phyloP scores from a whole-genome alignment of 2,329 filamentous ascomycete genomes.

The Verticillium tricorpus region DNA sequence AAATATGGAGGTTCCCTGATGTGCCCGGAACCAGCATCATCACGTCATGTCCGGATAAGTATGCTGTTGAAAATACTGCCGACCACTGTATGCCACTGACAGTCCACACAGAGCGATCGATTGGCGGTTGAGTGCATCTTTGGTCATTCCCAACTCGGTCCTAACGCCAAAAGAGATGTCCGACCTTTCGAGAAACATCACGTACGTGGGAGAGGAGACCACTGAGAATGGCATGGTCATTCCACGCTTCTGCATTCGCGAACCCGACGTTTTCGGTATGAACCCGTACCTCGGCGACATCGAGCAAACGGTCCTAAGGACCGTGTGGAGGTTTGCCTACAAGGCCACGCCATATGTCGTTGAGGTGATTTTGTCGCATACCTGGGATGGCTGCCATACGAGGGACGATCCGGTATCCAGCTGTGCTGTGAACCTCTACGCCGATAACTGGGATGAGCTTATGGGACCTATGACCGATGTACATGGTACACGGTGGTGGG shows the following conservation, averaged over 20 bases:
- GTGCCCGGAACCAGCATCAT: neutral
- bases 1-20: neutral
- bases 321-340: slow-evolving; percentile 11
- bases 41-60: neutral
- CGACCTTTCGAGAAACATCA: neutral
- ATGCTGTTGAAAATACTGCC: no score
- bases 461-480: slow-evolving; percentile 26
- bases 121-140: neutral
- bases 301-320: neutral
- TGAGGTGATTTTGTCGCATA: slow-evolving; percentile 24
- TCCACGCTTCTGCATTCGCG: neutral
- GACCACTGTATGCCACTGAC: neutral
- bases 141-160: neutral
- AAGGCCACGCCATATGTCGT: slow-evolving; percentile 25
- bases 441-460: slow-evolving; percentile 30
- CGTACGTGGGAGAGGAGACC: neutral
- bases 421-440: slow-evolving; percentile 27
- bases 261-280: neutral
- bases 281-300: neutral
- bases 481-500: neutral
- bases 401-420: slow-evolving; percentile 15
- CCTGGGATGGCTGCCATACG: slow-evolving; percentile 18
- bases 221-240: neutral
- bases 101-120: neutral
- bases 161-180: neutral